Evolutionary conservation across 768 basidiomycete genomes (phyloP).

Genomic region (Boletus huronensis): DNA sequence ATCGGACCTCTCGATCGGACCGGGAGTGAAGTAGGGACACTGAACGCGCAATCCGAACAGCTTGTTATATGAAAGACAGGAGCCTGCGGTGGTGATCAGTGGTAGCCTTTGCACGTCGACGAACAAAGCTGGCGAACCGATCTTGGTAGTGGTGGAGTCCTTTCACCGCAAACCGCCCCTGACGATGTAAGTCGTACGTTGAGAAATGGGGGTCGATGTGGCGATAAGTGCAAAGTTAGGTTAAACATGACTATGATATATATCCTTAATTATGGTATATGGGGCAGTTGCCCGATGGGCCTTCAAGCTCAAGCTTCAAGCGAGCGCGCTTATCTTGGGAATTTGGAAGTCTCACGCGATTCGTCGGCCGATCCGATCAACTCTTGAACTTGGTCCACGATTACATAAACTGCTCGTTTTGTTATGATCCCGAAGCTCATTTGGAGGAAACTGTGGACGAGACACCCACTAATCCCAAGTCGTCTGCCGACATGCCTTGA

Average conservation of each 20-base stretch:
- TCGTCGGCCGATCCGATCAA: too few species aligned
- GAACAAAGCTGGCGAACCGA: not conserved
- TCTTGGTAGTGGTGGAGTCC: not conserved
- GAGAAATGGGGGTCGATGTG: too few species aligned
- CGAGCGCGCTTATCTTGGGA: too few species aligned
- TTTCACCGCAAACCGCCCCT: not conserved
- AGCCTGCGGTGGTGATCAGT: not conserved
- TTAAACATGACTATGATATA: not conserved
- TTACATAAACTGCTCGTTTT: not conserved
- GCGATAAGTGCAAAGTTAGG: not conserved
- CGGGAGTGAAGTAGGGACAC: not conserved
- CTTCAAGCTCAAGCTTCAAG: too few species aligned
- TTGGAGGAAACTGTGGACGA: not conserved
- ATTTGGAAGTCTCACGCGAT: too few species aligned
- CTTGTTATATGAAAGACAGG: not conserved
- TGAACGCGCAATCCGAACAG: not conserved
- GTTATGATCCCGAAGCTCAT: constrained; percentile 2
- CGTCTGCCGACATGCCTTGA: not conserved
- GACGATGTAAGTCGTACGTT: too few species aligned
- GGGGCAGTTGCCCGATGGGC: too few species aligned
- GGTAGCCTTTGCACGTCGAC: not conserved
- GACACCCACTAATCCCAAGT: not conserved
- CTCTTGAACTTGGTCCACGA: too few species aligned
- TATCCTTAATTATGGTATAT: not conserved
- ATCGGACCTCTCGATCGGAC: too few species aligned